Evolutionary conservation across 164 flowering plant genomes (phyloP), one percentile per base, ranked within the genome.

Genomic region (Litsea cubeba): DNA sequence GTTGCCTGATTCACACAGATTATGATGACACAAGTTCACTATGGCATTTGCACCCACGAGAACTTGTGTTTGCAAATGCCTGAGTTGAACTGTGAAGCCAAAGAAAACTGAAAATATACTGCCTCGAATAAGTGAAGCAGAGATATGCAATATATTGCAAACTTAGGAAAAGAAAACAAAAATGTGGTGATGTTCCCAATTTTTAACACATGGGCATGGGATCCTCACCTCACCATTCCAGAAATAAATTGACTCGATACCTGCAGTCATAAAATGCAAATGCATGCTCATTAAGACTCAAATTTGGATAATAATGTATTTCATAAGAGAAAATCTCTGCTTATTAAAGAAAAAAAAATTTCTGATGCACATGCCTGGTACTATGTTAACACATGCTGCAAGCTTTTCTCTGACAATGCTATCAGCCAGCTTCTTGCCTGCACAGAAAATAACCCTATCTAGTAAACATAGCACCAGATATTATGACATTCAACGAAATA

Each of bases 301-400:
- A 40, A 40, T 40, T 40, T 40, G 46, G 46, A 40, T 40, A 40
- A 40, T 40, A 40, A 40, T 40, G 46, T 40, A 40, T 40, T 40
- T 40, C 46, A 40, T 1, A 6, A 40, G 46, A 40, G 46, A 8
- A 40, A 40, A 40, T 40, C 46, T 40, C 46, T 40, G 46, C 8
- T 40, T 40, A 1, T 40, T 40, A 40, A 40, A 40, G 46, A 40
- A 40, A 40, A 40, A 5, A 40, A 40, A 40, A 6, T n/a, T 40
- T 40, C 46, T 40, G 46, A 76, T 66, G 63, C 50, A 76, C 84
- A 76, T 84, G 73, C 99, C 99, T 81, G 98, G 99, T 6, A 93
- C 97, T 63, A 82, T 79, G 66, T 90, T 95, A n/a, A 95, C 97
- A 76, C 98, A 95, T 20, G 99, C 99, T 68, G 98, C 99, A 78